A percentile compares a stretch with the other conserved stretches of the same genome.
phyloP scores from a whole-genome alignment of 2,329 filamentous ascomycete species.

The Fusarium tjaetaba region DNA sequence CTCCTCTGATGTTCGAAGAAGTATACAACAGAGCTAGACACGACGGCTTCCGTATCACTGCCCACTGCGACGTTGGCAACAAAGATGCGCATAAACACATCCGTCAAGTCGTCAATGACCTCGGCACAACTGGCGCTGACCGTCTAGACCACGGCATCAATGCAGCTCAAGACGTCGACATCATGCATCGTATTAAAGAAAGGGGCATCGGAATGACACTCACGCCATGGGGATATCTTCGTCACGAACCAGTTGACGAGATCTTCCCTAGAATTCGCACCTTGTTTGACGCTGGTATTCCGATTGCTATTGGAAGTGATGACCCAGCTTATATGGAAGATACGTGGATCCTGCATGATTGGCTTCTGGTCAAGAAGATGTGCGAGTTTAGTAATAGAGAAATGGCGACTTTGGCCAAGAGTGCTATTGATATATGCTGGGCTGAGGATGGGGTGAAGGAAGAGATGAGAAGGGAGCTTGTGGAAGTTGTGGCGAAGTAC shows the following conservation, averaged over 20 bases:
- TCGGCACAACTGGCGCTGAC: slow-evolving; percentile 67
- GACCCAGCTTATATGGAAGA: slow-evolving; percentile 81
- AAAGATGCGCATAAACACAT: slow-evolving; percentile 62
- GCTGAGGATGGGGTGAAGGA: slow-evolving; percentile 37
- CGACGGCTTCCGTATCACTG: slow-evolving; percentile 58
- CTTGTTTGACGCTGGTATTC: slow-evolving; percentile 69
- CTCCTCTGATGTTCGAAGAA: slow-evolving; percentile 55
- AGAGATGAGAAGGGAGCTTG: neutral
- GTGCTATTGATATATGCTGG: slow-evolving; percentile 60
- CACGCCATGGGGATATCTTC: slow-evolving; percentile 61
- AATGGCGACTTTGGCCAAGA: slow-evolving; percentile 53
- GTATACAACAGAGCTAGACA: slow-evolving; percentile 48
- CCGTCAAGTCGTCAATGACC: slow-evolving; percentile 54
- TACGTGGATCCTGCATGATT: slow-evolving; percentile 48
- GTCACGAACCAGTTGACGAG: slow-evolving; percentile 42
- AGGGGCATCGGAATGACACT: slow-evolving; percentile 71
- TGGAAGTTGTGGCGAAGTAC: neutral
- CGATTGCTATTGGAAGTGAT: slow-evolving; percentile 76
- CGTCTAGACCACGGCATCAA: slow-evolving; percentile 80
- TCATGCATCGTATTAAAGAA: slow-evolving; percentile 67
- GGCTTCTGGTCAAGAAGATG: slow-evolving; percentile 48
- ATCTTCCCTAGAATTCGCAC: slow-evolving; percentile 61
- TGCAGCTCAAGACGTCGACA: slow-evolving; percentile 64
- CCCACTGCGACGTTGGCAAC: slow-evolving; percentile 62
- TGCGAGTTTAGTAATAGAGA: slow-evolving; percentile 41